A percentile compares a stretch with the other conserved stretches of the same genome.
Conservation (phyloP, 306 rosid genomes). For the Cucurbita moschata region DNA sequence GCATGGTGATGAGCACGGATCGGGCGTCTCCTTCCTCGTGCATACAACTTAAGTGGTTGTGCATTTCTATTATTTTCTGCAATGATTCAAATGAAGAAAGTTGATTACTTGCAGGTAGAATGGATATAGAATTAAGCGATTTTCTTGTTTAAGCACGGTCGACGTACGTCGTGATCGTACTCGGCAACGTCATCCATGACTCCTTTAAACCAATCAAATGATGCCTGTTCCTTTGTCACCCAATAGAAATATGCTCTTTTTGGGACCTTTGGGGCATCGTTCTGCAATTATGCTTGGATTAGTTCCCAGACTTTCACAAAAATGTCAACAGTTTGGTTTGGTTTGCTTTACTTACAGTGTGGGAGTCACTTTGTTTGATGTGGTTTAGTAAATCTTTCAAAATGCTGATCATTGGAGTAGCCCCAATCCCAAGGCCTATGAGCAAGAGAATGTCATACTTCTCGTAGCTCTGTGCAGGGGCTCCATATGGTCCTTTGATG, state of each 20-base stretch:
- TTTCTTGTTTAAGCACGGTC: not conserved
- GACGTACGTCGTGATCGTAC: slow-evolving; percentile 28
- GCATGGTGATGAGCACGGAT: slow-evolving; percentile 54
- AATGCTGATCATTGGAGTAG: slow-evolving; percentile 65
- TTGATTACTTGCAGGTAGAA: not conserved
- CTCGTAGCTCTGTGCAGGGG: slow-evolving; percentile 52
- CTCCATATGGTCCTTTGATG: slow-evolving; percentile 67
- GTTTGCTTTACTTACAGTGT: not conserved
- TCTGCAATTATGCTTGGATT: not conserved
- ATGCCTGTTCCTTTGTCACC: slow-evolving; percentile 61
- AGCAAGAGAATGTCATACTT: slow-evolving; percentile 51
- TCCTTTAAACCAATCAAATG: slow-evolving; percentile 76
- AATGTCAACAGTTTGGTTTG: not conserved
- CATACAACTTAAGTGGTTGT: slow-evolving; percentile 51
- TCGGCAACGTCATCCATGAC: slow-evolving; percentile 66
- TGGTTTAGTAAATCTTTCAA: slow-evolving; percentile 44
- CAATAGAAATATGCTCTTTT: slow-evolving; percentile 57
- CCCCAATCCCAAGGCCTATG: slow-evolving; percentile 60
- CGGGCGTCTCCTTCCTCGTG: slow-evolving; percentile 60
- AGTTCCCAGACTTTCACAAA: not conserved
- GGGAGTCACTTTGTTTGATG: slow-evolving; percentile 19
- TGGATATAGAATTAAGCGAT: slow-evolving; percentile 1
- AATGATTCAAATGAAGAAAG: slow-evolving; percentile 8
- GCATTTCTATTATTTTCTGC: slow-evolving; percentile 55
- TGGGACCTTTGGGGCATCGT: slow-evolving; percentile 18